A percentile compares a stretch with the other conserved stretches of the same genome.
These are phyloP conservation scores for Fusarium equiseti DNA, from an alignment of 2,329 filamentous ascomycete species.

Conservation along the genomic window DNA sequence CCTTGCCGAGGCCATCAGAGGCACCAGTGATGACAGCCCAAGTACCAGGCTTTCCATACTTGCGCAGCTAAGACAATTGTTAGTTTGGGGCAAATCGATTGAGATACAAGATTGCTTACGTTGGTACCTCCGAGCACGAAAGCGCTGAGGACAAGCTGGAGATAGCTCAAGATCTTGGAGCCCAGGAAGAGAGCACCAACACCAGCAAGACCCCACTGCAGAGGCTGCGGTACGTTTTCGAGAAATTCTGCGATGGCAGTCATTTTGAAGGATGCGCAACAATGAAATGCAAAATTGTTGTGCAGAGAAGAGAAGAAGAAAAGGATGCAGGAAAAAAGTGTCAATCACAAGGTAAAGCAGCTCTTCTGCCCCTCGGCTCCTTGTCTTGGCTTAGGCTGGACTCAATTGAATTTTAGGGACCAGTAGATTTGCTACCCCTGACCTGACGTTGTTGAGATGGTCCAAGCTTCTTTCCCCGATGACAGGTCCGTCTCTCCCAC, in stretches of 20 bases:
- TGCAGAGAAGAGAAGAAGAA: background rate
- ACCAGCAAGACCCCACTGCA: constrained; percentile 60
- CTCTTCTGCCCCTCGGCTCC: constrained; percentile 43
- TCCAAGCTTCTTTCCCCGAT: constrained; percentile 45
- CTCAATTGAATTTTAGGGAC: constrained; percentile 30
- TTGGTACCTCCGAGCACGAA: constrained; percentile 76
- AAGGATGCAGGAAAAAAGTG: background rate
- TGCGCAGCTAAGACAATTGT: constrained; percentile 73
- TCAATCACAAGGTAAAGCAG: constrained; percentile 20
- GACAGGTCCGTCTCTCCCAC: constrained; percentile 30
- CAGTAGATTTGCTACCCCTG: constrained; percentile 36
- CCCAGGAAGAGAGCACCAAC: constrained; percentile 71
- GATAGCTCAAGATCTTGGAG: constrained; percentile 67
- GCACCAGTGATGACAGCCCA: constrained; percentile 97
- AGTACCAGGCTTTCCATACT: constrained; percentile 89
- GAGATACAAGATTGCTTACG: constrained; percentile 56
- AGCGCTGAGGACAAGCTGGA: constrained; percentile 72
- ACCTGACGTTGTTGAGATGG: constrained; percentile 49
- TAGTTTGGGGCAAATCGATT: background rate
- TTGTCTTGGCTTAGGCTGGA: constrained; percentile 19
- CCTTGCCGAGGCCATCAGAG: constrained; percentile 96
- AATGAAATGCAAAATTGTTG: background rate
- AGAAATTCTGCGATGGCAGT: constrained; percentile 46
- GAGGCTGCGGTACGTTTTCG: constrained; percentile 57
- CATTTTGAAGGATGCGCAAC: constrained; percentile 41